Evolutionary conservation across 2,329 filamentous ascomycete genomes (phyloP), one percentile per base, ranked within the genome.

Genomic region (Trichoderma gracile): DNA sequence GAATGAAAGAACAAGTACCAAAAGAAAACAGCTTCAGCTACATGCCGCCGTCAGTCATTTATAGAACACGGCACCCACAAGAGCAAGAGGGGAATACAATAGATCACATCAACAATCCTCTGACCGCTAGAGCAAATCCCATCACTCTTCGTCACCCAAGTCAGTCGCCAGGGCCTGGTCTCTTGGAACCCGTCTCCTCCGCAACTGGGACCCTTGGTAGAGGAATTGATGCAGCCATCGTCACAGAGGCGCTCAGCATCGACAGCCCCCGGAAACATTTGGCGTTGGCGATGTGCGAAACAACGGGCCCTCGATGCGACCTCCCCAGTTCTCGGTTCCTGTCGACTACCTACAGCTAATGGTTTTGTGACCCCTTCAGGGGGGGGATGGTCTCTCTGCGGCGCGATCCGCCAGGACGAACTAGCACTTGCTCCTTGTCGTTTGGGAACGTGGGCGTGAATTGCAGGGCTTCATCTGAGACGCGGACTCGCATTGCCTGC

Each of bases 231-330:
- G 59, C 59, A 62, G 49, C 59, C 33, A 27, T 42, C 46, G 30
- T 59, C 56, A 50, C 56, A 47, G 38, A 42, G 56, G 43, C 23
- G 17, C 56, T 49, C 47, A 47, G 19, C 30, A 45, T 50, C 33
- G 14, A 33, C 38, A 60, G 33, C 57, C 38, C 47, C 52, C 49
- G 53, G 59, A 62, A 62, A 62, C 59, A 54, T 62, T 38, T 53
- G 49, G 47, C 40, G 40, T 45, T 53, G 59, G 59, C 47, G 40
- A 62, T 27, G 58, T 45, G 38, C 57, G 57, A 61, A 61, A 61
- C 57, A 61, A 30, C n/a, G 3, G 25, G 21, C 27, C 27, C 23
- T 47, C 23, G 45, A 57, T 57, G 54, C 54, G 17, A 21, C 50
- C 25, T 23, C 53, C 42, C 54, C 33, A 5, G 12, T 17, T 14